A percentile compares a stretch with the other conserved stretches of the same genome.
Conservation (phyloP, 139 green algal genomes). For the Microglena sp. region DNA sequence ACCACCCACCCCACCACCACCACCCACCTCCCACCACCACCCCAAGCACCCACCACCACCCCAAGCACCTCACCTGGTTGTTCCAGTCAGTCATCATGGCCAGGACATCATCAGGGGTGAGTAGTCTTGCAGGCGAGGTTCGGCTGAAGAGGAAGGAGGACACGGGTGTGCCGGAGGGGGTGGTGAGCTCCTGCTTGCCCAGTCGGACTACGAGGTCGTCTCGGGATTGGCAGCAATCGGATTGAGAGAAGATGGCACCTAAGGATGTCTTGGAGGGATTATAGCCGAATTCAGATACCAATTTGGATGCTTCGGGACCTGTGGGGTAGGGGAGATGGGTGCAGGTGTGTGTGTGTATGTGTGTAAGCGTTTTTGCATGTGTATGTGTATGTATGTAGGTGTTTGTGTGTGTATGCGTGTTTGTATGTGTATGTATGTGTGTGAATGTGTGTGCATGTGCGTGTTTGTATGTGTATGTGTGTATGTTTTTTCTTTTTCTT, state of each 20-base stretch:
- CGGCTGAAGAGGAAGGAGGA: constrained; percentile 8
- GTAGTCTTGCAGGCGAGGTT: background rate
- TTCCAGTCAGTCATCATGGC: constrained; percentile 4
- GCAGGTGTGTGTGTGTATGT: constrained; percentile 1
- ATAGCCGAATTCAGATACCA: too few relatives aligned
- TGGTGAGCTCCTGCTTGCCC: background rate
- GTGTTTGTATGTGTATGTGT: background rate
- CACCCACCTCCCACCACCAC: too few relatives aligned
- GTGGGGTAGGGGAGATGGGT: too few relatives aligned
- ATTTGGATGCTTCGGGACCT: too few relatives aligned
- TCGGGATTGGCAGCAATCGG: too few relatives aligned
- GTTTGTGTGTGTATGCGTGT: background rate
- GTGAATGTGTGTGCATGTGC: background rate
- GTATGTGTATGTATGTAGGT: background rate
- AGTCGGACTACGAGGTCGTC: background rate
- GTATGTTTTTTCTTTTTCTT: too few relatives aligned
- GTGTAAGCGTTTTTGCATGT: background rate
- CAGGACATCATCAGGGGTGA: background rate
- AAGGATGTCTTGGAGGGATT: too few relatives aligned
- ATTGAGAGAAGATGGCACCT: too few relatives aligned
- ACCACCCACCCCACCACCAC: too few relatives aligned
- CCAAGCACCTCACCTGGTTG: background rate
- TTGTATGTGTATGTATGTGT: background rate
- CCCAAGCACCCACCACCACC: background rate
- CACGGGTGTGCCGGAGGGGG: background rate